A percentile compares a stretch with the other conserved stretches of the same genome.
Evolutionary conservation across 2,329 filamentous ascomycete genomes (phyloP).

Genomic region (Hypoxylon sp.): DNA sequence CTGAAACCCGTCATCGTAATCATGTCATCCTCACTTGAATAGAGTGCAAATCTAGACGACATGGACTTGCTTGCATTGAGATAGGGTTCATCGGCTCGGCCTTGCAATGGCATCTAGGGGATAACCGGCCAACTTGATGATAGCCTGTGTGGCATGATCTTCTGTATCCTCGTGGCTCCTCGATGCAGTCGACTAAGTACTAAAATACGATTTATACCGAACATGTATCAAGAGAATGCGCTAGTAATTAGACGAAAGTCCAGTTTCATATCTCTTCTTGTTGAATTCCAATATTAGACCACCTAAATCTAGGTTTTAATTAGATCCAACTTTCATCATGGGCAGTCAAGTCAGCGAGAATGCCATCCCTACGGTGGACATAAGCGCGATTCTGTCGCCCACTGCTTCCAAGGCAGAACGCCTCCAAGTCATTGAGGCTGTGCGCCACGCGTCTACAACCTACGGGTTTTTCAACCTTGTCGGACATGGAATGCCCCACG

Average conservation of each 20-base stretch:
- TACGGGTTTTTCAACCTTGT: constrained; percentile 52
- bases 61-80: background rate
- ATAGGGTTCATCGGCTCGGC: background rate
- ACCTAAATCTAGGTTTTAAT: background rate
- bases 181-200: background rate
- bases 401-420: background rate
- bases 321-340: background rate
- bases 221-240: background rate
- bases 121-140: background rate
- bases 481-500: constrained; percentile 51
- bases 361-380: background rate
- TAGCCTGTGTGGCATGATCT: background rate
- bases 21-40: background rate
- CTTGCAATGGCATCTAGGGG: background rate
- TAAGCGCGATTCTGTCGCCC: background rate
- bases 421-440: background rate
- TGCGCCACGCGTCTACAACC: background rate
- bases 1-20: background rate
- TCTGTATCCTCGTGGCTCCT: background rate
- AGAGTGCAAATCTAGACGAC: background rate
- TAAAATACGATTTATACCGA: background rate
- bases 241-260: background rate
- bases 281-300: background rate
- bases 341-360: background rate
- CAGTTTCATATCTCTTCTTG: background rate